These are phyloP conservation scores for Knufia fluminis DNA, from an alignment of 2,329 filamentous ascomycete species.

Conservation along the genomic window DNA sequence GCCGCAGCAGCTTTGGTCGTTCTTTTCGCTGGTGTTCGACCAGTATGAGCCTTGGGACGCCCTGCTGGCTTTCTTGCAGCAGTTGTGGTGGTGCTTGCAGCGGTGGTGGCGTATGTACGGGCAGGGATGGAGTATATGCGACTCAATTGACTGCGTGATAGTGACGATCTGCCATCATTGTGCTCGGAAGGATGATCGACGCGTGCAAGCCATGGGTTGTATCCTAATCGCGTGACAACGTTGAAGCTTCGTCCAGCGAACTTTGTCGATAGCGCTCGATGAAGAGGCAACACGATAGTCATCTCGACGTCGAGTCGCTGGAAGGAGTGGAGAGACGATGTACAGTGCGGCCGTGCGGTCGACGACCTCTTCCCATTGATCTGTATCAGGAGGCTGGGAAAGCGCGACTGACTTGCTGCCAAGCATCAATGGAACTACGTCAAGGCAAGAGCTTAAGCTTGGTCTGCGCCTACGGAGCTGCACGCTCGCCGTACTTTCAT, in stretches of 20 bases:
- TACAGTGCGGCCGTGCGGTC: background rate
- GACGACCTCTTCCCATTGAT: background rate
- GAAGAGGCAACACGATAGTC: constrained; percentile 15
- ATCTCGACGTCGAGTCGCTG: constrained; percentile 11
- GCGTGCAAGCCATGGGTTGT: constrained; percentile 17
- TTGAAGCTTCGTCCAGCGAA: constrained; percentile 14
- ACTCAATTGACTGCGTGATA: background rate
- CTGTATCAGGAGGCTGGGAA: constrained; percentile 5
- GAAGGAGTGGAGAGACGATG: background rate
- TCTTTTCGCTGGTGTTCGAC: constrained; percentile 24
- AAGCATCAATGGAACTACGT: no score
- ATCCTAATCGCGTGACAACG: constrained; percentile 21
- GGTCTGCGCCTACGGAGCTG: no score
- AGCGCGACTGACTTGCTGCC: no score
- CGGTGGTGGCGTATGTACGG: constrained; percentile 26
- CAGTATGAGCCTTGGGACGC: constrained; percentile 26
- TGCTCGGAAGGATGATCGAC: constrained; percentile 15
- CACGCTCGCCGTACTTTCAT: no score
- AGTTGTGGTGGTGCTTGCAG: constrained; percentile 25
- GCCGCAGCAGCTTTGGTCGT: constrained; percentile 15
- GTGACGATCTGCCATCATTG: constrained; percentile 12
- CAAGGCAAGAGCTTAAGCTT: no score
- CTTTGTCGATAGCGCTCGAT: constrained; percentile 17
- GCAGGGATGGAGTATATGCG: constrained; percentile 12
- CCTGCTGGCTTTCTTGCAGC: constrained; percentile 22